Conservation (phyloP, 176 grass and related monocot genomes). For the Neostapfia colusana region DNA sequence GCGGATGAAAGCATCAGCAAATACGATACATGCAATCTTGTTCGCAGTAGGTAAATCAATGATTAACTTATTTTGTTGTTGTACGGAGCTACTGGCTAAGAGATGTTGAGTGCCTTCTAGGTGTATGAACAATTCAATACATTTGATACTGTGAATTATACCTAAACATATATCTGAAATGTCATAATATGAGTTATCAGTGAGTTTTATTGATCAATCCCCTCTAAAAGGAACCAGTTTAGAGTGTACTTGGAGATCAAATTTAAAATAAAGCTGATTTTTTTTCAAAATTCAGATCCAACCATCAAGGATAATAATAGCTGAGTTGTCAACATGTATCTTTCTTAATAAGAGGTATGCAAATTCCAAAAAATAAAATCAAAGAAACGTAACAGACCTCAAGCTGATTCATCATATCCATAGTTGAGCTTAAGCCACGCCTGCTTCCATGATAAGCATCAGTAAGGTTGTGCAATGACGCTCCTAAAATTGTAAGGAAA, state of each 20-base stretch:
- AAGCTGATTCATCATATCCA: conserved; percentile 74
- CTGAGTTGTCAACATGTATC: not conserved
- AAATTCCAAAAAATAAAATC: conserved; percentile 29
- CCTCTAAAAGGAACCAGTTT: conserved; percentile 14
- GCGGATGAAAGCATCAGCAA: not conserved
- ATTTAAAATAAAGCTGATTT: not conserved
- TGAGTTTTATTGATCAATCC: conserved; percentile 6
- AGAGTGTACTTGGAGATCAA: not conserved
- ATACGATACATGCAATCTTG: not conserved
- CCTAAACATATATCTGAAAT: conserved; percentile 6
- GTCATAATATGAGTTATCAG: not conserved
- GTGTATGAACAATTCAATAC: not conserved
- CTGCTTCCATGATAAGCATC: conserved; percentile 65
- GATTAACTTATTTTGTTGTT: not conserved
- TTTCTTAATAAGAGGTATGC: conserved; percentile 5
- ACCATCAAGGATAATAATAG: conserved; percentile 12
- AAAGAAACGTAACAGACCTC: conserved; percentile 61
- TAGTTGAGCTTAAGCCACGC: conserved; percentile 65
- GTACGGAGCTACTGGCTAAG: not conserved
- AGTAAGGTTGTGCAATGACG: conserved; percentile 57
- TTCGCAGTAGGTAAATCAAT: conserved; percentile 20
- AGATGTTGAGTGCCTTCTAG: not conserved
- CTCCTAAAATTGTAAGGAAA: conserved; percentile 60
- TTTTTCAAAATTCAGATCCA: conserved; percentile 16
- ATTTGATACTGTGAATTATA: conserved; percentile 10